phyloP scores from a whole-genome alignment of 345 rosid genomes.

The Sisymbrium irio region DNA sequence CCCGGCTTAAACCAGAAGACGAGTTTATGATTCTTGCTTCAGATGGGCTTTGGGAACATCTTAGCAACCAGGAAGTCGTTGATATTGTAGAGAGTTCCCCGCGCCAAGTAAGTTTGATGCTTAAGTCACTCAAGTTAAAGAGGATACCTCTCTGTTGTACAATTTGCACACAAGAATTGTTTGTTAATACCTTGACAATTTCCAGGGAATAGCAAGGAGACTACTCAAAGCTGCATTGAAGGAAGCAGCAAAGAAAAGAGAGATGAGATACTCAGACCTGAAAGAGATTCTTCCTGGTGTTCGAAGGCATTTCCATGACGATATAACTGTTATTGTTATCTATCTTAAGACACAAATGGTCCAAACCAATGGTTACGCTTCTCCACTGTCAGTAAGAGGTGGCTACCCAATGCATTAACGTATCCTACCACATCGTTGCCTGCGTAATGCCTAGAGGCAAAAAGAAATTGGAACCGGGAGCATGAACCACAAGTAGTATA shows the following conservation, averaged over 20 bases:
- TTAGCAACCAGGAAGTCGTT: constrained; percentile 66
- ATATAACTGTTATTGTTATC: constrained; percentile 55
- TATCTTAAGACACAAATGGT: constrained; percentile 38
- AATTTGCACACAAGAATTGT: background rate
- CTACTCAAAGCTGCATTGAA: constrained; percentile 61
- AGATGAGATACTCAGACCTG: constrained; percentile 75
- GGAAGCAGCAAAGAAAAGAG: constrained; percentile 82
- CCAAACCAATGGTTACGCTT: constrained; percentile 11
- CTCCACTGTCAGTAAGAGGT: constrained; percentile 56
- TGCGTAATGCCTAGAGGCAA: background rate
- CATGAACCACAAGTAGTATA: constrained; percentile 16
- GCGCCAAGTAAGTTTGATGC: constrained; percentile 44
- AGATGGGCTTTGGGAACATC: constrained; percentile 92
- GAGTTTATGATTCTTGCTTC: constrained; percentile 78
- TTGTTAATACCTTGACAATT: background rate
- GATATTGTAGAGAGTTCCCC: constrained; percentile 55
- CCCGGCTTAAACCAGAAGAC: constrained; percentile 55
- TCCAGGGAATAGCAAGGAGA: constrained; percentile 73
- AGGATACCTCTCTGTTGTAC: background rate
- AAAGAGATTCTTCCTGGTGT: constrained; percentile 60
- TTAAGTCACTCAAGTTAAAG: background rate
- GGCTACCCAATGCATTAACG: constrained; percentile 28
- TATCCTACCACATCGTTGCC: too few species aligned
- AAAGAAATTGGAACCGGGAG: background rate
- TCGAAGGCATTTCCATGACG: constrained; percentile 80